phyloP scores from a whole-genome alignment of 257 asterid genomes.

The Sherardia arvensis region DNA sequence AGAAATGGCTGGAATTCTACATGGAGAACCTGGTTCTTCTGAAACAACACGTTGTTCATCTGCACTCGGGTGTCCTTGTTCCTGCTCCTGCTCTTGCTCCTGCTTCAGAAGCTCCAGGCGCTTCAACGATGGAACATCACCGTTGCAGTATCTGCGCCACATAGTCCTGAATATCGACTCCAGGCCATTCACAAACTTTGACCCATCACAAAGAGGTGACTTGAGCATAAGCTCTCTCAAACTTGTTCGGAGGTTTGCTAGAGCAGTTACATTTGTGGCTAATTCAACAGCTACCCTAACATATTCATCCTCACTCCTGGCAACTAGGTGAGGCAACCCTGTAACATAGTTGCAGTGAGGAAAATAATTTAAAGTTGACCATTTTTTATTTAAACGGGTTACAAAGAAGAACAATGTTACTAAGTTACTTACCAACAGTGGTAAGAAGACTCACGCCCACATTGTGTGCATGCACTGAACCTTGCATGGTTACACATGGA shows the following conservation, averaged over 20 bases:
- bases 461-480: conserved; percentile 90
- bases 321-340: conserved; percentile 74
- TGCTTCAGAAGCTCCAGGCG: conserved; percentile 36
- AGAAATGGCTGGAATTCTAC: conserved; percentile 23
- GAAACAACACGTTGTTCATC: conserved; percentile 16
- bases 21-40: conserved; percentile 24
- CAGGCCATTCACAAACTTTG: conserved; percentile 50
- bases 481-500: conserved; percentile 96
- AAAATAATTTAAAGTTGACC: neutral
- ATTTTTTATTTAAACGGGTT: neutral
- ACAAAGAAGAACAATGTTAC: neutral
- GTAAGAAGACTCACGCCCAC: conserved; percentile 89
- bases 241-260: conserved; percentile 62
- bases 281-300: conserved; percentile 59
- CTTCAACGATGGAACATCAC: conserved; percentile 72
- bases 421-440: conserved; percentile 60
- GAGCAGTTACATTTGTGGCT: conserved; percentile 62
- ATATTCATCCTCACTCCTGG: conserved; percentile 76
- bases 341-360: conserved; percentile 15
- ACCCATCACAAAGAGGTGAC: conserved; percentile 83
- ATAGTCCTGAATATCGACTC: conserved; percentile 64
- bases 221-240: conserved; percentile 77
- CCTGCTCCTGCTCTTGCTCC: conserved; percentile 22
- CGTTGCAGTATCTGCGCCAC: conserved; percentile 82
- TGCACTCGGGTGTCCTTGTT: conserved; percentile 13